Base-by-base conservation (phyloP, 805 yeast genomes). In the Metschnikowia picachoensis region DNA sequence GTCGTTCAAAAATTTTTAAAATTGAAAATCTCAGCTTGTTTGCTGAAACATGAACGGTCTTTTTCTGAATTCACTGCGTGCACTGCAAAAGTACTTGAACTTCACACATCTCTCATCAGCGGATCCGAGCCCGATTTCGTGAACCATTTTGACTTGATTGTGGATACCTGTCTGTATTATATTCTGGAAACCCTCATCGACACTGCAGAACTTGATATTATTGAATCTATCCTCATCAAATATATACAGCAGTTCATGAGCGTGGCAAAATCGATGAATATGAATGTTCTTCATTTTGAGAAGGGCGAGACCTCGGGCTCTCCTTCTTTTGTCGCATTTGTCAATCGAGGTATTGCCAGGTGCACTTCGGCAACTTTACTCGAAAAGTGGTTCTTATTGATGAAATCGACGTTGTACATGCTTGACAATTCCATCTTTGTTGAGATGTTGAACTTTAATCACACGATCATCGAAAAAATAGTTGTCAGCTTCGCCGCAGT, bases 121-220 rank as follows among this genome's bases (percentile, higher is more conserved):
- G 90, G 88, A 0, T 67, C 75, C 12, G 91, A 85, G 53, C 42
- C 67, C 0, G 73, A 78, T 43, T 82, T 83, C 46, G 68, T 67
- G 8, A 64, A 62, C 1, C 70, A 70, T 35, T 72, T 81, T 30
- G 61, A 69, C n/a, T 50, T 61, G 8, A 54, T 79, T 27, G 62
- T 80, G 14, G 66, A 68, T 20, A 43, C 61, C 4, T 66, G 71
- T 45, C 52, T 59, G n/a, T 58, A 59, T 40, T 63, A 58, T 43
- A 45, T 57, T 38, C 38, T 43, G 4, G 43, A 55, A 8, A 30
- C 50, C 8, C 45, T 44, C 2, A 38, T 48, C 2, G 32, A 39
- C 5, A 40, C 50, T 10, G 51, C 49, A 35, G 54, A 56, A 4
- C 48, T 67, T n/a, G 74, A 70, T 44, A 41, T 63, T 2, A 53